These are phyloP conservation scores for Lupinus albus DNA, from an alignment of 306 rosid species.

Conservation along the genomic window DNA sequence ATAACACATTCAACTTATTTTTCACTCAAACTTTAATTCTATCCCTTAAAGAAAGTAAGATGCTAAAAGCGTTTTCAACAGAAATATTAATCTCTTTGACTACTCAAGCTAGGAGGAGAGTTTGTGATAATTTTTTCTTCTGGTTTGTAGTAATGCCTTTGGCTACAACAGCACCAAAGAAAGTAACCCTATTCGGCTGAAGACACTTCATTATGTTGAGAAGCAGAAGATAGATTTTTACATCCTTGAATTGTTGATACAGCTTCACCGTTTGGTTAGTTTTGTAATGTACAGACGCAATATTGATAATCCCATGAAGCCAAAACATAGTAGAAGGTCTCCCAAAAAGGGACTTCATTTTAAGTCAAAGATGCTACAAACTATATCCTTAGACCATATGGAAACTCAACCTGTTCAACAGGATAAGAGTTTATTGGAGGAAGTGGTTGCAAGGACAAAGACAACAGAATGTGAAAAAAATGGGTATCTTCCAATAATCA, in stretches of 20 bases:
- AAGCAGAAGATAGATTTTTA: constrained; percentile 69
- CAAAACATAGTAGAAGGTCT: constrained; percentile 51
- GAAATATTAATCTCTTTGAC: too few species aligned
- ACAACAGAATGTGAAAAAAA: constrained; percentile 67
- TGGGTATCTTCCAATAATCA: constrained; percentile 47
- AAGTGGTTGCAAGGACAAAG: constrained; percentile 45
- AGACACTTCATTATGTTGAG: constrained; percentile 77
- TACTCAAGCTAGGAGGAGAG: neutral
- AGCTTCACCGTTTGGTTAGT: constrained; percentile 62
- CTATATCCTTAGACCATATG: constrained; percentile 36
- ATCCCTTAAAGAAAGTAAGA: too few species aligned
- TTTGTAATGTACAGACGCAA: constrained; percentile 55
- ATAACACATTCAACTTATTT: too few species aligned
- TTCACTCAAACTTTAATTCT: too few species aligned
- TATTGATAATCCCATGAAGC: constrained; percentile 36
- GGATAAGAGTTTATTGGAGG: constrained; percentile 60
- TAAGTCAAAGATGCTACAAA: constrained; percentile 57
- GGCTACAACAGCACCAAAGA: constrained; percentile 49
- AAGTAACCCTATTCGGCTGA: constrained; percentile 61
- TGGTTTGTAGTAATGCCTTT: constrained; percentile 54
- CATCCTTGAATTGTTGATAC: constrained; percentile 63
- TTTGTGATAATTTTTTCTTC: neutral
- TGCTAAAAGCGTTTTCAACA: too few species aligned
- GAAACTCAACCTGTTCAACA: constrained; percentile 50
- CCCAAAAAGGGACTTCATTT: constrained; percentile 51